phyloP scores from a whole-genome alignment of 352 stramenopile genomes.

The Elongisporangium senticosum region DNA sequence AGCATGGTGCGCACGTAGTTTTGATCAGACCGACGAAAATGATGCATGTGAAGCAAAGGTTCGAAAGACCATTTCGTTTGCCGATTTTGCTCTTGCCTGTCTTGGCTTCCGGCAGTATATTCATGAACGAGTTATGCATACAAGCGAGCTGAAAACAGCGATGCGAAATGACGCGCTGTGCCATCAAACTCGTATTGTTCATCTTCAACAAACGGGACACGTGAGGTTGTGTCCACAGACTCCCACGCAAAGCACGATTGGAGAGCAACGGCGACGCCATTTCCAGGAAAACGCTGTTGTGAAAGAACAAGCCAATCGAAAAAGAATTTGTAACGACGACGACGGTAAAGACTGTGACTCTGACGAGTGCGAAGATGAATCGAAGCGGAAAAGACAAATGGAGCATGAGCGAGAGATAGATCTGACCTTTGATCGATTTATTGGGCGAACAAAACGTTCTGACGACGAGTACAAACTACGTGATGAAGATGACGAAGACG shows the following conservation, averaged over 20 bases:
- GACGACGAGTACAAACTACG: constrained; percentile 7
- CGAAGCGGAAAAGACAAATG: background rate
- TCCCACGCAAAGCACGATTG: background rate
- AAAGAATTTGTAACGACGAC: constrained; percentile 7
- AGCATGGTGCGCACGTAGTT: constrained; percentile 26
- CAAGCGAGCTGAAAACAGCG: constrained; percentile 15
- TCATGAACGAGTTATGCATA: constrained; percentile 12
- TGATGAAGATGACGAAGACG: constrained; percentile 22
- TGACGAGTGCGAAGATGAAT: constrained; percentile 16
- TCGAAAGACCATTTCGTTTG: constrained; percentile 23
- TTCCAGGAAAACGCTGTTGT: background rate
- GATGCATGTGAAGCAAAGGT: background rate
- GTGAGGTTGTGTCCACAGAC: constrained; percentile 52
- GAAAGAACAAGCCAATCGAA: background rate
- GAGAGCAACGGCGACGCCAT: background rate
- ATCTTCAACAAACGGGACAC: constrained; percentile 65
- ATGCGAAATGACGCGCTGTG: constrained; percentile 41
- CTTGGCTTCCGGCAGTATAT: constrained; percentile 41
- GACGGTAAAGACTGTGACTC: constrained; percentile 26
- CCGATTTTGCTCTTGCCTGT: constrained; percentile 58
- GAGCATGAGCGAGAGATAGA: constrained; percentile 20
- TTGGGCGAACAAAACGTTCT: background rate
- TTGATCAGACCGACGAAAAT: constrained; percentile 6
- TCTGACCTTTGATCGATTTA: constrained; percentile 23
- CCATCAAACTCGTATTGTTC: constrained; percentile 60